A percentile compares a stretch with the other conserved stretches of the same genome.
phyloP scores from a whole-genome alignment of 176 grass and related monocot genomes.

The Oryza brachyantha region DNA sequence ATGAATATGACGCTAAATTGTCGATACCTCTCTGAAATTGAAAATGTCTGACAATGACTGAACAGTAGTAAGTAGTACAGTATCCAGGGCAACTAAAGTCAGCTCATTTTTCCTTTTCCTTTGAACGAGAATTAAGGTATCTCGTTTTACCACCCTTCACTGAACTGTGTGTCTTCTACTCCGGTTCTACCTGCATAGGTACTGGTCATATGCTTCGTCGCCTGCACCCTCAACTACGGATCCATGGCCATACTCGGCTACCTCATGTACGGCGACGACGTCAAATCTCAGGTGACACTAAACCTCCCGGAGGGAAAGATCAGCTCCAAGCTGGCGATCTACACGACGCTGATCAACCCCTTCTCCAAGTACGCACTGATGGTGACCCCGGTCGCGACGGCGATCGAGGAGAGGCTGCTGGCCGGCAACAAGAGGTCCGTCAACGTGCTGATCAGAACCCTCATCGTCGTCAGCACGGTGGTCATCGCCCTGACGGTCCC shows the following conservation, averaged over 20 bases:
- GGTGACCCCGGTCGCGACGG: conserved; percentile 48
- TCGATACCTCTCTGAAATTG: not conserved
- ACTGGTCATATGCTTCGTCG: conserved; percentile 52
- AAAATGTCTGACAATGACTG: not conserved
- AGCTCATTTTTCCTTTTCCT: too few relatives aligned
- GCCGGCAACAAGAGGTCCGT: conserved; percentile 20
- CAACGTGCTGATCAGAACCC: conserved; percentile 31
- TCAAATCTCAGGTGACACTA: conserved; percentile 62
- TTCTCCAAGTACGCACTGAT: conserved; percentile 81
- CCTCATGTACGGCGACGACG: conserved; percentile 63
- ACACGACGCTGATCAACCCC: conserved; percentile 65
- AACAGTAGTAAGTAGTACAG: not conserved
- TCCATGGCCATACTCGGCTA: conserved; percentile 63
- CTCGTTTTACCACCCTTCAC: not conserved
- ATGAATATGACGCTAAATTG: not conserved
- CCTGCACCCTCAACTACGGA: conserved; percentile 68
- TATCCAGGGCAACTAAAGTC: not conserved
- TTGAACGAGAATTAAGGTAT: too few relatives aligned
- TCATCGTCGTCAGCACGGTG: conserved; percentile 58
- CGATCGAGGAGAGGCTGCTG: conserved; percentile 55
- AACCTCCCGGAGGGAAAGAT: conserved; percentile 66
- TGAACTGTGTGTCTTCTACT: not conserved
- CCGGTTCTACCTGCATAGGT: conserved; percentile 42
- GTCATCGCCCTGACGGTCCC: conserved; percentile 57
- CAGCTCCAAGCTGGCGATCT: conserved; percentile 69